These are phyloP conservation scores for Graphilbum fragrans DNA, from an alignment of 2,329 filamentous ascomycete genomes.

Conservation along the genomic window DNA sequence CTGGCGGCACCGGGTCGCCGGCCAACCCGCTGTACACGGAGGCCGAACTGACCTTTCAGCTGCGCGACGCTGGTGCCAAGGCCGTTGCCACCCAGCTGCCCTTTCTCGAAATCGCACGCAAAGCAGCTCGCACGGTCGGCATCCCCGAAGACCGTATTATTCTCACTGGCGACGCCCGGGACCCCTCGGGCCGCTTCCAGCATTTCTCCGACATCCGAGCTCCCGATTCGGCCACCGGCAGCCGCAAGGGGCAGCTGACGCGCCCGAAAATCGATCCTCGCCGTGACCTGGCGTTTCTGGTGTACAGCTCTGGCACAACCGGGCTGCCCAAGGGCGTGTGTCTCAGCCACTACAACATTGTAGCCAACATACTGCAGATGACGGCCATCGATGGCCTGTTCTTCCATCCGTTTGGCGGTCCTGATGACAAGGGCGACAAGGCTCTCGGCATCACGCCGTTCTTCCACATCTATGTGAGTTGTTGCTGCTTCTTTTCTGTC, in stretches of 20 bases:
- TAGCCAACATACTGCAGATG: constrained; percentile 57
- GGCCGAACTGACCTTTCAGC: constrained; percentile 73
- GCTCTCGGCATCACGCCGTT: constrained; percentile 75
- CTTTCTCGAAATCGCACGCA: constrained; percentile 49
- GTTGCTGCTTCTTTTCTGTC: not conserved
- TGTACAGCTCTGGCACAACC: constrained; percentile 84
- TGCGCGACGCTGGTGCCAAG: constrained; percentile 65
- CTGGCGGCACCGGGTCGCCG: constrained; percentile 70
- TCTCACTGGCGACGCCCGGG: constrained; percentile 58
- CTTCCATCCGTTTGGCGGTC: constrained; percentile 43
- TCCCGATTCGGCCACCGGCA: not conserved
- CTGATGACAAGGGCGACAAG: constrained; percentile 54
- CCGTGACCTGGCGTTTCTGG: constrained; percentile 70
- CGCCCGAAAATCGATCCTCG: constrained; percentile 48
- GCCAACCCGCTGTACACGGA: constrained; percentile 81
- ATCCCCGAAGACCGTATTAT: constrained; percentile 62
- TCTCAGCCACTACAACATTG: constrained; percentile 72
- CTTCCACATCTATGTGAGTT: constrained; percentile 75
- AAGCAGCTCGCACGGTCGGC: constrained; percentile 58
- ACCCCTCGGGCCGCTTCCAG: constrained; percentile 45
- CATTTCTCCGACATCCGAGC: constrained; percentile 58
- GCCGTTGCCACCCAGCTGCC: constrained; percentile 62
- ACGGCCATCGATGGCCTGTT: constrained; percentile 39
- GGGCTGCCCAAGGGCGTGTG: constrained; percentile 86
- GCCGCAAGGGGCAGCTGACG: constrained; percentile 25